Evolutionary conservation across 352 stramenopile species (phyloP), one percentile per base, ranked within the genome.

Genomic region (Phytophthora rubi): DNA sequence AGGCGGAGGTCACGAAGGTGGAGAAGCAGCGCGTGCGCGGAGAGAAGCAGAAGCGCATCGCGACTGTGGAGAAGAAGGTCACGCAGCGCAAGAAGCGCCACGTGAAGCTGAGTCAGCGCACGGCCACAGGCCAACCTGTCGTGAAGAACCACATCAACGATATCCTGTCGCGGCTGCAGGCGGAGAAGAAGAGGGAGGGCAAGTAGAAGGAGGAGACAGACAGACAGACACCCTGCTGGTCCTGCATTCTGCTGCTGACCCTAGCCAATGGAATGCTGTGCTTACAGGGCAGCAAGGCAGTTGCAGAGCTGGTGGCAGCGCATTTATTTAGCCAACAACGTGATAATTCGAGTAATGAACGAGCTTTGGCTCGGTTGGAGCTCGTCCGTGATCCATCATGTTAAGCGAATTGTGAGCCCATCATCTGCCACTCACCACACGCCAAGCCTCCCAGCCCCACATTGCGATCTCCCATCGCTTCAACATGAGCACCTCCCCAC

Each of bases 131-230:
- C 1, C 89, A 96, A 68, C 89, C 89, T 16, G 79, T 96, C n/a
- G 84, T 96, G 55, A 87, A 85, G 64, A 91, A 96, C 74, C 87
- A 90, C 70, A 96, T 96, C 54, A 86, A 86, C 57, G 89, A 96
- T 63, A 93, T 96, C 61, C 65, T 96, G 42, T 64, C 80, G 37
- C 85, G 88, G 64, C 68, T 96, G 57, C 80, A 94, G 53, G 67
- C 74, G 2, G 85, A 91, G 56, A 82, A 85, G 53, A 77, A 77
- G 53, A 62, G 49, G n/a, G 61, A 70, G n/a, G 61, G 45, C 59
- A 70, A 81, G 63, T 76, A 67, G 39, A 47, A 8, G 54, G 12
- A 56, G 8, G 35, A 58, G 28, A 23, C 42, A 61, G 18, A 47
- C 52, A 18, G 5, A 7, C 33, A 7, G 39, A 47, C 39, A 16